Evolutionary conservation across 2,329 filamentous ascomycete species (phyloP), one percentile per base, ranked within the genome.

Genomic region (Pseudogymnoascus sp.): DNA sequence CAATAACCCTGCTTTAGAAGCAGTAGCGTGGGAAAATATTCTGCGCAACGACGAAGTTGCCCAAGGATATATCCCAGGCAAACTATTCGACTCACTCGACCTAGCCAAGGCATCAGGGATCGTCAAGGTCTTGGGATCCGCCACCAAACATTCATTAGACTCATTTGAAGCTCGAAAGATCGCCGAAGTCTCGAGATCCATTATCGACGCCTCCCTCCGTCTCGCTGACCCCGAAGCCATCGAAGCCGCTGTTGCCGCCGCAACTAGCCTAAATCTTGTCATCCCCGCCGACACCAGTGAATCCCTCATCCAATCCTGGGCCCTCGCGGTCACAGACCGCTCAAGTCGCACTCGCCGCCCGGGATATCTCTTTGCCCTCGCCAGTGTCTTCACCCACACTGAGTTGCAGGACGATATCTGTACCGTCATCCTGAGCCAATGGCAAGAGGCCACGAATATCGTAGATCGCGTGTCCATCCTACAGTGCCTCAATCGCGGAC

Each of bases 391-490:
- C 31, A 29, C 65, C 29, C 50, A 64, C 14, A 56, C 50, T 7
- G 2, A 33, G 26, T 56, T 26, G n/a, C 61, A 37, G 50, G 50
- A 64, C 6, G 37, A 74, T 4, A 65, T 77, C 5, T 76, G 76
- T 62, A 68, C 76, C 7, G 77, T 81, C 2, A 72, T 87, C 11
- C 69, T 79, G 14, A 73, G 77, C 56, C 77, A 83, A n/a, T 88
- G 85, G 85, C 69, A 70, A 1, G 73, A 71, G 13, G 81, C 84
- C 61, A 70, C 67, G 2, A 73, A 80, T 21, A 76, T 85, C 14
- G 82, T 85, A 10, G 82, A 79, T 3, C 77, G 80, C 16, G 79
- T 81, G 2, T 77, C 82, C 1, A 81, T 88, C 26, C 74, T 87
- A 11, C 79, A 82, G 64, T 82, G 81, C 60, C 73, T 88, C 29